Evolutionary conservation across 768 basidiomycete species (phyloP).

Genomic region (Lentinula edodes): DNA sequence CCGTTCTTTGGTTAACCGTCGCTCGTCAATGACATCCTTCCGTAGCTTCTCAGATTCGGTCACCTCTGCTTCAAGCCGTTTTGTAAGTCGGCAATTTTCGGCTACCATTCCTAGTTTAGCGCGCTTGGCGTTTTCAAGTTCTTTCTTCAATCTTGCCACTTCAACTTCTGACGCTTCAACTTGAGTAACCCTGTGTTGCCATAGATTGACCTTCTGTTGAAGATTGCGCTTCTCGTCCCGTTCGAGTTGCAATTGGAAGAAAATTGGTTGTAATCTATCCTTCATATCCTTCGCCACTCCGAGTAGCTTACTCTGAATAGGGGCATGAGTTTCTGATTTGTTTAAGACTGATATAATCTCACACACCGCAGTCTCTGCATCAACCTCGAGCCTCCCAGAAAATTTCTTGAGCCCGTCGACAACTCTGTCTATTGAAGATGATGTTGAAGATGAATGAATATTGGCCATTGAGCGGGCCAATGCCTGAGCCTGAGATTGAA

Average conservation of each 20-base stretch:
- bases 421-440: background rate
- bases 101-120: background rate
- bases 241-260: background rate
- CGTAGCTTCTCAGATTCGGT: background rate
- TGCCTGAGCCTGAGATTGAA: background rate
- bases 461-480: background rate
- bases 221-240: slow-evolving; percentile 2
- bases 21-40: background rate
- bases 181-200: background rate
- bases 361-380: background rate
- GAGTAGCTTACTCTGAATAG: background rate
- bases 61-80: background rate
- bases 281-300: slow-evolving; percentile 2
- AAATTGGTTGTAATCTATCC: background rate
- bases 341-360: background rate
- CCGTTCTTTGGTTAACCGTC: background rate
- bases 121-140: background rate
- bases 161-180: background rate
- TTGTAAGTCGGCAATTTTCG: background rate
- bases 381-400: background rate
- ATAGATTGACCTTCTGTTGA: slow-evolving; percentile 1
- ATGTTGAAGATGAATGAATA: background rate
- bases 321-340: background rate
- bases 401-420: background rate
- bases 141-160: background rate